Conservation (phyloP, 1,284 basidiomycete genomes). For the Hymenochaete sp. region DNA sequence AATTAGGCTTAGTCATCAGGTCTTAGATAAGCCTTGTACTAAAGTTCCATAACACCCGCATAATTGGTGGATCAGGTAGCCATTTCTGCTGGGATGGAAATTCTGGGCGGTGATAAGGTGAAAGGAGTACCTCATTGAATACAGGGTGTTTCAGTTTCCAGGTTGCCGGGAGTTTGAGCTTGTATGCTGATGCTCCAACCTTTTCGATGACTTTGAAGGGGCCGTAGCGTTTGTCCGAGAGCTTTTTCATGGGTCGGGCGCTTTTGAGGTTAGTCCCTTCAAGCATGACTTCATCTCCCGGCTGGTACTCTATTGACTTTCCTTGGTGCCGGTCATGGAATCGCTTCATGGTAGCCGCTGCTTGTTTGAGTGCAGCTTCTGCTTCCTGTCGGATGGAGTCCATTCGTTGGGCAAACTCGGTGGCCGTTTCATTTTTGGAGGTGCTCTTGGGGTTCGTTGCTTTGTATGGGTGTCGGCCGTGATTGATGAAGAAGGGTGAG, state of each 20-base stretch:
- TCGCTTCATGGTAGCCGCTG: slow-evolving; percentile 1
- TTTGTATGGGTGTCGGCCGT: not conserved
- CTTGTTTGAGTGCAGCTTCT: not conserved
- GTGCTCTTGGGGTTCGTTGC: slow-evolving; percentile 16
- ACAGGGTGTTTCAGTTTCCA: not conserved
- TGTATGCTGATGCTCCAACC: slow-evolving; percentile 2
- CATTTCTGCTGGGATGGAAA: not conserved
- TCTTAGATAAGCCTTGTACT: too few relatives aligned
- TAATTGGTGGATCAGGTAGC: not conserved
- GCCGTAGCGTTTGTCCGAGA: not conserved
- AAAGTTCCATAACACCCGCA: not conserved
- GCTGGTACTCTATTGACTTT: not conserved
- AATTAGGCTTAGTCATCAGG: too few relatives aligned
- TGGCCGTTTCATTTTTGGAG: slow-evolving; percentile 1
- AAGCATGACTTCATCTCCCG: not conserved
- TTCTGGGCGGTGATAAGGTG: not conserved
- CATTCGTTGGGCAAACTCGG: not conserved
- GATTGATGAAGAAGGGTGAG: not conserved
- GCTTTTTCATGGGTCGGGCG: not conserved
- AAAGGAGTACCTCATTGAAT: slow-evolving; percentile 6
- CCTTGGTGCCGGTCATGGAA: not conserved
- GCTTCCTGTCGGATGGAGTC: not conserved
- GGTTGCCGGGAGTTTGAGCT: not conserved
- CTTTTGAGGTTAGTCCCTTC: not conserved
- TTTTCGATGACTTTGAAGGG: not conserved